Evolutionary conservation across 768 basidiomycete species (phyloP), one percentile per base, ranked within the genome.

Genomic region (Albatrellus ellisii): DNA sequence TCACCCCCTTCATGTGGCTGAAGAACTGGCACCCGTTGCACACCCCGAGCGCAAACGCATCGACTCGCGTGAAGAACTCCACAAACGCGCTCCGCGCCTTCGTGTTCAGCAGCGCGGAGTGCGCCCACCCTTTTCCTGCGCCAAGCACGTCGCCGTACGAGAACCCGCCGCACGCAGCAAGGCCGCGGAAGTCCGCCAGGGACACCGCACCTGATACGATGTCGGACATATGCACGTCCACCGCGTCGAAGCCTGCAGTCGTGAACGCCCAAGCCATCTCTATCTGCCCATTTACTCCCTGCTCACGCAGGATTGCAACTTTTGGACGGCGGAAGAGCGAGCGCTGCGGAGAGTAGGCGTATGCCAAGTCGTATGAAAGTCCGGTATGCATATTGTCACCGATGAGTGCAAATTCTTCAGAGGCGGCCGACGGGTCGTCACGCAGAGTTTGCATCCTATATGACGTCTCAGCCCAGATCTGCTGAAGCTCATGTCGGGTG

Each of bases 21-120:
- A 99, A 76, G 73, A 97, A 89, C 61, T 99, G 95, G 61, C 95
- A 99, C 3, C 95, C 95, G 56, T 99, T 99, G 65, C 95, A 99
- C 25, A 99, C 90, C 9, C 80, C 94, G 33, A 99, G 72, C 0
- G 86, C 74, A 58, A 98, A 98, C 0, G 90, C 88, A 52, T 77
- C 68, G n/a, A 73, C 62, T 31, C 87, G 69, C 39, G 67, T 57
- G 66, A 99, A 97, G 72, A 98, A 99, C 9, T 59, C 61, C 6
- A 64, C 54, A 59, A 98, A 97, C 54, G 89, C 82, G 17, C 57
- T 62, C n/a, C 86, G 72, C 2, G 88, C 86, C 10, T 61, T 64
- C 33, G 68, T 65, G 61, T 98, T 83, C 34, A 95, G 73, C 15
- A 94, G 73, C 18, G 90, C 82, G n/a, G 92, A 92, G 56, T 92